phyloP scores from a whole-genome alignment of 208 protist genomes.

The Leishmania aethiopica region DNA sequence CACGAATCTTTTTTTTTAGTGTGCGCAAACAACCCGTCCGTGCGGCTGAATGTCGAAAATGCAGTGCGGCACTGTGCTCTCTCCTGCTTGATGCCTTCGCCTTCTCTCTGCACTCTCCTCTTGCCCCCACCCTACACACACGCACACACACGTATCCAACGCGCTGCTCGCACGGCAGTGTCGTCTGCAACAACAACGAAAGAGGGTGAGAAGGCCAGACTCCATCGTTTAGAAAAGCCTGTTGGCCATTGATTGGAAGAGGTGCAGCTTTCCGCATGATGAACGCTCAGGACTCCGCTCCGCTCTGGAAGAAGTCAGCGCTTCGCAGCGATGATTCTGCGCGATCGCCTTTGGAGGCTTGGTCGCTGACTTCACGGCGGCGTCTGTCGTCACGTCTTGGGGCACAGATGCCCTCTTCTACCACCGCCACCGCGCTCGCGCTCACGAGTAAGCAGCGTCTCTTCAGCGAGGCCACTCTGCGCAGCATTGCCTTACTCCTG shows the following conservation, averaged over 20 bases:
- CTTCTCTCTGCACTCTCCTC: neutral
- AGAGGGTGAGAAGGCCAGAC: neutral
- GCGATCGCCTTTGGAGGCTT: neutral
- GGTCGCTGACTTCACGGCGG: neutral
- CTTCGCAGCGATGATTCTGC: neutral
- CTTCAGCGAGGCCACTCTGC: constrained; percentile 10
- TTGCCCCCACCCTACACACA: neutral
- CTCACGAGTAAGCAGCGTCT: constrained; percentile 30
- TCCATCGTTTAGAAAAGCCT: neutral
- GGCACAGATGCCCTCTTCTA: neutral
- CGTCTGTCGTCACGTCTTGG: neutral
- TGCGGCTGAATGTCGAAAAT: too few species aligned
- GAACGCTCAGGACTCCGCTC: neutral
- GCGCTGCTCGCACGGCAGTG: neutral
- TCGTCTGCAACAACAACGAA: neutral
- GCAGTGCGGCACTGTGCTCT: neutral
- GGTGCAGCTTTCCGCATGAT: neutral
- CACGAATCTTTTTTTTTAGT: neutral
- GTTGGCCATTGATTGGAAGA: neutral
- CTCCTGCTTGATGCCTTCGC: neutral
- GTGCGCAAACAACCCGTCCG: neutral
- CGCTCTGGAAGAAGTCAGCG: neutral
- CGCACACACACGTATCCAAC: neutral
- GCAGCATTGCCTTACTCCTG: constrained; percentile 12
- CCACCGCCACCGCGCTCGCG: constrained; percentile 6